Conservation (phyloP, 805 yeast species). For the Suhomyces faveliae region DNA sequence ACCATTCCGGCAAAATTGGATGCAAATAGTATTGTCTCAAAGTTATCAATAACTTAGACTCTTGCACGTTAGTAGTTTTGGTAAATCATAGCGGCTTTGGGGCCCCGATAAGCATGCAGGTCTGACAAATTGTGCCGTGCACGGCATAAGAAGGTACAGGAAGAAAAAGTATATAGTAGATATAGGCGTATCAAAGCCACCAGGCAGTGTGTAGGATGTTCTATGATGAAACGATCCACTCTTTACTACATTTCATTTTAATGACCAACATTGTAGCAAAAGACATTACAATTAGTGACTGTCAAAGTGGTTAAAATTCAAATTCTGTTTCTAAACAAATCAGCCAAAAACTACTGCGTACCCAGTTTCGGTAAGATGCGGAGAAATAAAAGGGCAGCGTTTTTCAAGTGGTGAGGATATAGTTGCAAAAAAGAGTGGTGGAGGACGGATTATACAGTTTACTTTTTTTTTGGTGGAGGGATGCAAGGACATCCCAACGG, state of each 20-base stretch:
- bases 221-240: too few relatives aligned
- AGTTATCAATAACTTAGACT: too few relatives aligned
- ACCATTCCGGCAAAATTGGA: conserved; percentile 2
- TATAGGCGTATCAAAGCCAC: neutral
- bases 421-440: too few relatives aligned
- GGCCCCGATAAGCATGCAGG: neutral
- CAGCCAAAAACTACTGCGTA: too few relatives aligned
- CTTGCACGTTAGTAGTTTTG: neutral
- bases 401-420: too few relatives aligned
- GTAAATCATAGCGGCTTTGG: neutral
- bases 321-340: too few relatives aligned
- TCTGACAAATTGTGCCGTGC: neutral
- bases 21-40: neutral
- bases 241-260: too few relatives aligned
- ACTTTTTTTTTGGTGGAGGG: neutral
- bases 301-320: too few relatives aligned
- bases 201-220: neutral
- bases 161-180: neutral
- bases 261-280: too few relatives aligned
- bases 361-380: too few relatives aligned
- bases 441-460: neutral
- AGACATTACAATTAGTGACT: too few relatives aligned
- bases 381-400: too few relatives aligned
- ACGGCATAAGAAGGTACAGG: neutral
- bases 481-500: neutral